phyloP scores from a whole-genome alignment of 2,329 filamentous ascomycete genomes.

The Myriosclerotinia scirpicola region DNA sequence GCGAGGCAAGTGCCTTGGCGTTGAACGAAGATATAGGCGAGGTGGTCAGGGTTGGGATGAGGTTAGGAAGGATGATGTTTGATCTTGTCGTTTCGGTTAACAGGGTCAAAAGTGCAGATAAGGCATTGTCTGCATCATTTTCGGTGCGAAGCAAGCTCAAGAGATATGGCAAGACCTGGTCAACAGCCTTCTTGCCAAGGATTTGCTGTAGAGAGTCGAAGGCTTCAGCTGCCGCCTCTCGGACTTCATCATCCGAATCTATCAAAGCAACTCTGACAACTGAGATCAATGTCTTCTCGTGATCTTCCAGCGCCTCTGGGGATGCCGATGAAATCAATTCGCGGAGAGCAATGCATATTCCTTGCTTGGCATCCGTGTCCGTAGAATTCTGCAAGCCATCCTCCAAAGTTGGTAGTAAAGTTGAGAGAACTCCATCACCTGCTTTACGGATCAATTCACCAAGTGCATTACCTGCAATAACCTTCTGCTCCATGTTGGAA shows the following conservation, averaged over 20 bases:
- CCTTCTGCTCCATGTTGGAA: constrained; percentile 97
- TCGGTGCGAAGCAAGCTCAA: constrained; percentile 86
- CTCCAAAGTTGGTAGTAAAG: constrained; percentile 84
- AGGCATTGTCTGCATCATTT: constrained; percentile 83
- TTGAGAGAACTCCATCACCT: constrained; percentile 88
- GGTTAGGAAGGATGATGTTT: constrained; percentile 93
- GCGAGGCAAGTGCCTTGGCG: constrained; percentile 85
- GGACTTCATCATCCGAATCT: constrained; percentile 83
- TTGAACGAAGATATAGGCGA: constrained; percentile 94
- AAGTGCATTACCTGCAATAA: constrained; percentile 95
- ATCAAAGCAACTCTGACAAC: constrained; percentile 91
- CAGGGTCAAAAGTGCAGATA: constrained; percentile 88
- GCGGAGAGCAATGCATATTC: constrained; percentile 93
- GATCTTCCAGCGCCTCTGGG: constrained; percentile 84
- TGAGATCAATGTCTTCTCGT: constrained; percentile 92
- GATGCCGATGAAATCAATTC: constrained; percentile 91
- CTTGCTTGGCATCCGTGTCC: constrained; percentile 91
- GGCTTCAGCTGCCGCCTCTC: constrained; percentile 93
- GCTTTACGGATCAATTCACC: constrained; percentile 97
- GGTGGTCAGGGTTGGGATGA: constrained; percentile 88
- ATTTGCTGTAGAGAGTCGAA: constrained; percentile 95
- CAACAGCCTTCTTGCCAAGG: constrained; percentile 89
- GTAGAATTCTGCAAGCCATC: constrained; percentile 85
- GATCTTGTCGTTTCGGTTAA: constrained; percentile 91
- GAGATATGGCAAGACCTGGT: constrained; percentile 91